These are phyloP conservation scores for Zanthoxylum bungeanum DNA, from an alignment of 345 rosid species.

Conservation along the genomic window DNA sequence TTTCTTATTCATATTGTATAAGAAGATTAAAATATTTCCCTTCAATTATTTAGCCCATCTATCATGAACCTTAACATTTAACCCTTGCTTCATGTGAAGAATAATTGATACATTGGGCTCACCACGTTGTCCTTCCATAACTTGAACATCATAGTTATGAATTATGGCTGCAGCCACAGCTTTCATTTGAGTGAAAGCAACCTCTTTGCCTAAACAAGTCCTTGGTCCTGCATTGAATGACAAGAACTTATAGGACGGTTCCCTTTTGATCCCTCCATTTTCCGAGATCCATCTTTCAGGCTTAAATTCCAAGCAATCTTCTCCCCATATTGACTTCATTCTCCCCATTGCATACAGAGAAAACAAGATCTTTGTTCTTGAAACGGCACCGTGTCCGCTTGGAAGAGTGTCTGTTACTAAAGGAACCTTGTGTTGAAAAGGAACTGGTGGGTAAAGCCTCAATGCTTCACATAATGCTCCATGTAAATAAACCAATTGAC, in stretches of 20 bases:
- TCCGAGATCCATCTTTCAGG: constrained; percentile 40
- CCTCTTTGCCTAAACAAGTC: too few species aligned
- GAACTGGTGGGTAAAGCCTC: constrained; percentile 46
- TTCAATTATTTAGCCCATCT: neutral
- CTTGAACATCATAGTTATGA: constrained; percentile 34
- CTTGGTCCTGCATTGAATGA: too few species aligned
- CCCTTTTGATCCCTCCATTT: constrained; percentile 21
- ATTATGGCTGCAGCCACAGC: constrained; percentile 46
- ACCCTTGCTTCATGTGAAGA: constrained; percentile 45
- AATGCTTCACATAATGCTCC: constrained; percentile 37
- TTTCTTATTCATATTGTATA: too few species aligned
- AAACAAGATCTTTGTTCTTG: constrained; percentile 24
- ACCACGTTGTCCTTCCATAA: constrained; percentile 36
- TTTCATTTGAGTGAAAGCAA: too few species aligned
- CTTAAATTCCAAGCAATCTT: constrained; percentile 37
- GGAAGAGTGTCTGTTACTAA: constrained; percentile 34
- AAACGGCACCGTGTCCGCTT: constrained; percentile 37
- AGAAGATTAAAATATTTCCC: too few species aligned
- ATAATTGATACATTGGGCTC: constrained; percentile 33
- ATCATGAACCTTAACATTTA: neutral
- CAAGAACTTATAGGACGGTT: too few species aligned
- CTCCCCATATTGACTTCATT: constrained; percentile 42
- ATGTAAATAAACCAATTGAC: constrained; percentile 38
- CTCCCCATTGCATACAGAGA: too few species aligned
- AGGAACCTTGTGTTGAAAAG: constrained; percentile 36